These are phyloP conservation scores for Rhizoclosmatium globosum DNA, from an alignment of 192 early-diverging fungal genomes.

Conservation along the genomic window DNA sequence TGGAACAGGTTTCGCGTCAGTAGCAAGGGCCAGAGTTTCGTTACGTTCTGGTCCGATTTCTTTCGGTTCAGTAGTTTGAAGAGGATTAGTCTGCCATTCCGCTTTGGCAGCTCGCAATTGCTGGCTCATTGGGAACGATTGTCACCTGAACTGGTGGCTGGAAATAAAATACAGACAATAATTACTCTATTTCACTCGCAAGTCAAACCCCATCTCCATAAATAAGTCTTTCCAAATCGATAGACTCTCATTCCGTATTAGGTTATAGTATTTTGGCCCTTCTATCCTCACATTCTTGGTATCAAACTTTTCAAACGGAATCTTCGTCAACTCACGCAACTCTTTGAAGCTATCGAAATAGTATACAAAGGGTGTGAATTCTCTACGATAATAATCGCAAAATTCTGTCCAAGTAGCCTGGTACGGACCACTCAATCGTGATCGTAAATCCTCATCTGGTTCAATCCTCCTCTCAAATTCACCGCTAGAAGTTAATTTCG, in stretches of 20 bases:
- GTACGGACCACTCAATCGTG: neutral
- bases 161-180: too few relatives aligned
- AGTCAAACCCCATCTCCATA: neutral
- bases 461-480: neutral
- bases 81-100: too few relatives aligned
- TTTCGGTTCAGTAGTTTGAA: too few relatives aligned
- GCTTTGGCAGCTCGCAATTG: too few relatives aligned
- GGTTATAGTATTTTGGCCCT: constrained; percentile 18
- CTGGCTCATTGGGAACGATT: too few relatives aligned
- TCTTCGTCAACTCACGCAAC: constrained; percentile 1
- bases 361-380: constrained; percentile 33
- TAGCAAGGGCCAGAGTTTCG: too few relatives aligned
- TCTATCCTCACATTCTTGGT: constrained; percentile 22
- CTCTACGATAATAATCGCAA: constrained; percentile 13
- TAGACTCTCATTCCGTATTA: constrained; percentile 11
- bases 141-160: too few relatives aligned
- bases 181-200: too few relatives aligned
- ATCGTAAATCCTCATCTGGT: neutral
- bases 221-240: constrained; percentile 15
- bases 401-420: constrained; percentile 10
- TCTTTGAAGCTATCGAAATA: constrained; percentile 30
- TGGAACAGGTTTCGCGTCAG: too few relatives aligned
- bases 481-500: neutral
- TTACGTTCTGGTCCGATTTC: too few relatives aligned
- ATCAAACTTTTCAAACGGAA: constrained; percentile 15